Evolutionary conservation across 768 basidiomycete genomes (phyloP).

Genomic region (Lentinula detonsa): DNA sequence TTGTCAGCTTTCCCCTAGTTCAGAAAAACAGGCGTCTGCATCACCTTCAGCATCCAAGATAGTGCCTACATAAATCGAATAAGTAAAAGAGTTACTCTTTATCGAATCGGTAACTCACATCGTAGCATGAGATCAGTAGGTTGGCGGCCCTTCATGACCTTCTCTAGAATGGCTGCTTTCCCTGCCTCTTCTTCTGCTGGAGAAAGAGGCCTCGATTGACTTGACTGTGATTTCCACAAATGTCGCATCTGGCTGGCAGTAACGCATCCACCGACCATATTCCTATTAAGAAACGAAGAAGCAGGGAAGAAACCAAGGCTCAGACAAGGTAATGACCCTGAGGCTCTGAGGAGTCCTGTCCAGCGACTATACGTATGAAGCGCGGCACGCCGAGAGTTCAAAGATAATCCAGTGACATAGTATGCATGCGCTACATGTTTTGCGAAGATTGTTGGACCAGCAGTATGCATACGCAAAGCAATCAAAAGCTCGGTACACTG

Average conservation of each 20-base stretch:
- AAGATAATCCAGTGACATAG: not conserved
- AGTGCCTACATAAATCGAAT: slow-evolving; percentile 52
- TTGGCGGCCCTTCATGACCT: slow-evolving; percentile 81
- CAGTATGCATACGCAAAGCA: slow-evolving; percentile 26
- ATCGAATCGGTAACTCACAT: slow-evolving; percentile 49
- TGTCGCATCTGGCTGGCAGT: not conserved
- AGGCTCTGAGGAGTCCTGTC: not conserved
- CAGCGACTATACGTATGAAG: not conserved
- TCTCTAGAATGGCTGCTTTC: slow-evolving; percentile 72
- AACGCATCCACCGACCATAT: not conserved
- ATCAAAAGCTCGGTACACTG: not conserved
- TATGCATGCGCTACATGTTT: slow-evolving; percentile 29
- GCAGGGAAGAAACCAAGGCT: not conserved
- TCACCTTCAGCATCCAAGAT: slow-evolving; percentile 80
- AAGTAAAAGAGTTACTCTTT: slow-evolving; percentile 5
- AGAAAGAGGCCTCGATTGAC: not conserved
- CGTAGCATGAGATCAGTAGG: slow-evolving; percentile 87
- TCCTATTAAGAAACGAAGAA: not conserved
- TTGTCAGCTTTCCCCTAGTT: slow-evolving; percentile 5
- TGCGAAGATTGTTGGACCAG: slow-evolving; percentile 12
- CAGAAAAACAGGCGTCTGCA: slow-evolving; percentile 12
- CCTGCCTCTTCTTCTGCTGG: slow-evolving; percentile 57
- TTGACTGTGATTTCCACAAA: not conserved
- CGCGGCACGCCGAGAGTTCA: not conserved
- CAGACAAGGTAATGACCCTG: not conserved